Base-by-base conservation (phyloP, 225 moss, liverwort and hornwort genomes). In the Bryoerythrophyllum caledonicum region DNA sequence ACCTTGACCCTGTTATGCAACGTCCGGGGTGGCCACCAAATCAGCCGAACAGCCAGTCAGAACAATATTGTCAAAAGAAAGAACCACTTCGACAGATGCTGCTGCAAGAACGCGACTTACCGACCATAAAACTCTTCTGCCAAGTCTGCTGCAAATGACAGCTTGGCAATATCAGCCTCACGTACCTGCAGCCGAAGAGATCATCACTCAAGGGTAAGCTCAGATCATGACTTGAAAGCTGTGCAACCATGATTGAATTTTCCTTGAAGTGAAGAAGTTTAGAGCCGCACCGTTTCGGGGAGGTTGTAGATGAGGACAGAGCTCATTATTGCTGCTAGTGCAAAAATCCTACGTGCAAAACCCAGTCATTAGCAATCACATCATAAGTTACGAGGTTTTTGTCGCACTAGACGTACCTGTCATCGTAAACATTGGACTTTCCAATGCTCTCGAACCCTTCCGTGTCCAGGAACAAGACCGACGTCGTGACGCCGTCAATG, bases 371-470 rank as follows among this genome's bases (percentile, higher is more conserved):
- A 51, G 35, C 37, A 60, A 68, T 38, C 60, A 46, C 30, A 66
- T 49, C 1, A 52, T 9, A 24, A 15, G 11, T 67, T 17, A 12
- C 32, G 44, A 67, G 46, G 57, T 8, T 41, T 44, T 17, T 41
- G 19, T 8, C 6, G 28, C 17, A 19, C 2, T 60, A 2, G 64
- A 38, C 38, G 8, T 58, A 88, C 87, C 87, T 88, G 82, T 88
- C 87, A 78, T 88, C 87, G 62, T 88, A 88, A 38, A 88, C 87
- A 51, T 77, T 88, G 12, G 87, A 88, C 67, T 88, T 88, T 65
- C 87, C 87, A 75, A 88, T 78, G 66, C 87, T 88, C 71, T 88
- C 87, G 67, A 88, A 88, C 21, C 87, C 87, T 74, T 88, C 87
- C 63, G 87, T 88, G 75, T 88, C 87, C 49, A 88, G 70, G 46